phyloP scores from a whole-genome alignment of 495 filamentous ascomycete genomes.

The Penicillium lividum region DNA sequence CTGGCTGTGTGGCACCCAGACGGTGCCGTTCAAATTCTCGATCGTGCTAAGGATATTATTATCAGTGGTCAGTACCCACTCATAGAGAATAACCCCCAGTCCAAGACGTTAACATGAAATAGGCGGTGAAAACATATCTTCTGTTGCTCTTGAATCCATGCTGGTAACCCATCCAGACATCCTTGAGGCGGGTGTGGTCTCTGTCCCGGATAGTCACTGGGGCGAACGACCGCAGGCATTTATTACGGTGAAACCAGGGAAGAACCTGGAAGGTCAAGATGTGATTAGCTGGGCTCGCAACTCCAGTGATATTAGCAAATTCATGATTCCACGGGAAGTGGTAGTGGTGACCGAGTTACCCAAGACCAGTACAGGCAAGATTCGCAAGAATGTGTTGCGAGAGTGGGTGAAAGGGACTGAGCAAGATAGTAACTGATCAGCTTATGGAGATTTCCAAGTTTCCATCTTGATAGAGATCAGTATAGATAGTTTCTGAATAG shows the following conservation, averaged over 20 bases:
- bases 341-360: conserved; percentile 85
- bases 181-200: conserved; percentile 87
- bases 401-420: conserved; percentile 72
- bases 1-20: conserved; percentile 90
- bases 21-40: conserved; percentile 86
- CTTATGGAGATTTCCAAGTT: not conserved
- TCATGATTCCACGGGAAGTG: conserved; percentile 95
- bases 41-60: conserved; percentile 96
- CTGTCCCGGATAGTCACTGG: conserved; percentile 89
- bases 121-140: conserved; percentile 98
- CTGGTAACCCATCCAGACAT: conserved; percentile 87
- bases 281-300: conserved; percentile 85
- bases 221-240: conserved; percentile 95
- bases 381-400: conserved; percentile 90
- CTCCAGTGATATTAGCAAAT: conserved; percentile 77
- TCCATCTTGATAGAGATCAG: not conserved
- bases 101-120: conserved; percentile 3
- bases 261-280: conserved; percentile 61
- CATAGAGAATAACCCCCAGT: not conserved
- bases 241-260: conserved; percentile 71
- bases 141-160: conserved; percentile 88
- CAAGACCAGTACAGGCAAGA: conserved; percentile 95
- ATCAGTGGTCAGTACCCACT: conserved; percentile 74
- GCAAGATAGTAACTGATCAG: not conserved
- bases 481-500: not conserved